Base-by-base conservation (phyloP, 1,284 basidiomycete species). In the Ustilago trichophora region DNA sequence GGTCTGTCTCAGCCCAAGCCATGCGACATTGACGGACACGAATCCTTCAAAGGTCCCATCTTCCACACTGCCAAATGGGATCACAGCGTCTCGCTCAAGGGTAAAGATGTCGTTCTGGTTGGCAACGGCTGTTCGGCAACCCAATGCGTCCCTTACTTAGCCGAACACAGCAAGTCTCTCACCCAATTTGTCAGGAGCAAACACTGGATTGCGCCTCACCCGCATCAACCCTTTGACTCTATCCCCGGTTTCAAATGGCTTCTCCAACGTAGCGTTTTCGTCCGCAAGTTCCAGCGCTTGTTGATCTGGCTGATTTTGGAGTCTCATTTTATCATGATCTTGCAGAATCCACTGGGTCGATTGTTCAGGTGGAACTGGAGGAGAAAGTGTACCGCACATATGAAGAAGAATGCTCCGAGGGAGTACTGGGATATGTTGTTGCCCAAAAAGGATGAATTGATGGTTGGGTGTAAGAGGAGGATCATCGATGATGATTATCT, bases 61-160 rank as follows among this genome's bases (percentile, higher is more conserved):
- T 82, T 83, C 65, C 82, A 83, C 56, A 78, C 79, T 24, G 80
- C 80, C 0, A 60, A 76, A 4, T 83, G 82, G 82, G 77, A 82
- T 44, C 74, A 78, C 31, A 58, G 56, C 15, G 73, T 82, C 27
- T 58, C 76, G 24, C 38, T 81, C 29, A 70, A 68, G 34, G 72
- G 73, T 46, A 83, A 82, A 55, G 62, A 78, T 32, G 80, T 82
- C 12, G 69, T 80, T 15, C 64, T 83, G 13, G 67, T 82, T 5
- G 78, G 79, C 35, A 80, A 80, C 37, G 78, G 78, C 11, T 78
- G 77, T 56, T 71, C 68, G 0, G 77, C 75, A 11, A 77, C 75
- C 16, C 77, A 78, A 32, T 74, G 76, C 47, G 60, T 78, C 2
- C 75, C 76, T 2, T 54, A 65, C 18, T 47, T 78, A 15, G 71